phyloP scores from a whole-genome alignment of 139 green algal species.

The Tetradesmus obliquus region DNA sequence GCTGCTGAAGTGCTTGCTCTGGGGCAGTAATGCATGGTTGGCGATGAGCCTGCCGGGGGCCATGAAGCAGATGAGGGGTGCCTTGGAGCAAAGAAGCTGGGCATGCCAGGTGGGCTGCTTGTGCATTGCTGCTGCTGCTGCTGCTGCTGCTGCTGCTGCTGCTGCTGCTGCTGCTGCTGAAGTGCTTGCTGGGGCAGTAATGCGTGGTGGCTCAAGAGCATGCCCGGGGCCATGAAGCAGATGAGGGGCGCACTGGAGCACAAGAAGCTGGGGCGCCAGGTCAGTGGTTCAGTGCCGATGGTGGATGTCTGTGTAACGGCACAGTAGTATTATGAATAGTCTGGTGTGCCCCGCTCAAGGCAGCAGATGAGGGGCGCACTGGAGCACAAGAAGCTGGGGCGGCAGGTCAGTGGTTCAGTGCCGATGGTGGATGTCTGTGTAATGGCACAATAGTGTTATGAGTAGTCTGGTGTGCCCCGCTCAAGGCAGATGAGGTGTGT shows the following conservation, averaged over 20 bases:
- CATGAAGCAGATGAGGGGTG: background rate
- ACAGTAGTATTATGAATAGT: background rate
- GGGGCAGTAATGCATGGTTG: background rate
- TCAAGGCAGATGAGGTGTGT: background rate
- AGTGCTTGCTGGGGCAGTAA: no score
- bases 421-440: no score
- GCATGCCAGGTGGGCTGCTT: constrained; percentile 1
- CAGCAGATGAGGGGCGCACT: constrained; percentile 6
- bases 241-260: constrained; percentile 48
- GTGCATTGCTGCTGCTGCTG: no score
- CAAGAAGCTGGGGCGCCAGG: constrained; percentile 24
- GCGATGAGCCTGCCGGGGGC: constrained; percentile 16
- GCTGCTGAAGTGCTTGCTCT: background rate
- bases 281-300: background rate
- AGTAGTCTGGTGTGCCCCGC: background rate
- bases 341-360: background rate
- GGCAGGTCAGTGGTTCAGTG: background rate
- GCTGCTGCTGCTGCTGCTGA: background rate
- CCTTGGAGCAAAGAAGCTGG: constrained; percentile 46
- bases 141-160: background rate
- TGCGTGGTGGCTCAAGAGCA: constrained; percentile 4
- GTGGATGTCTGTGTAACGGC: no score
- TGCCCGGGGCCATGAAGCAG: background rate
- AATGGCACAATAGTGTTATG: no score
- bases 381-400: constrained; percentile 47